Base-by-base conservation (phyloP, 179 eudicot genomes). In the Actinidia chinensis region DNA sequence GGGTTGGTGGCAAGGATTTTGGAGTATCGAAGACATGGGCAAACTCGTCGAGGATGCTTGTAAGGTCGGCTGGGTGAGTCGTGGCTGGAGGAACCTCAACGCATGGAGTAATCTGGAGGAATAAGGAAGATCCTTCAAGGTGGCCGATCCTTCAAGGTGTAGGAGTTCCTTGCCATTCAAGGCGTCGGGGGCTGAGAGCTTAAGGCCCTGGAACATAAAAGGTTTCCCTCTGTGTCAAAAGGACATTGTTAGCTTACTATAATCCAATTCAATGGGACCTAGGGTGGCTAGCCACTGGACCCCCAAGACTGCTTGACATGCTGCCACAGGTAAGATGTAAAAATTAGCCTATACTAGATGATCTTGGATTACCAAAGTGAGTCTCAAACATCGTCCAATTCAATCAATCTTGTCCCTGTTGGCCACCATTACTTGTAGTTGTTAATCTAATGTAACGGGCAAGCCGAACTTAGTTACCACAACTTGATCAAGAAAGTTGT, bases 401-500 rank as follows among this genome's bases (percentile, higher is more conserved):
- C 78, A 75, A 43, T 75, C 58, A 11, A 78, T 63, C 28, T 71
- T 78, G 20, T 71, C 76, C 14, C 58, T 5, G 7, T 78, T 72
- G 6, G 70, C 59, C 7, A 78, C 74, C 67, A 77, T 47, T 8
- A 72, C 58, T 22, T 59, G 76, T 28, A 78, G 47, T 46, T 56
- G 36, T 56, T 70, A 47, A 11, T 46, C 80, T 11, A 11, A 67
- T 22, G 15, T 73, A 2, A 74, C 69, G 44, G 46, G 55, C 20
- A 80, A 50, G 18, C 75, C 70, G 1, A 55, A 67, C 22, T 73
- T 63, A 1, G 58, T 33, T 12, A 80, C 79, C 2, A 75, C 15
- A 0, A 75, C 59, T 51, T 75, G 79, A 47, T 67, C 75, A 2
- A 80, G 58, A 56, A 79, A 79, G 55, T 79, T 79, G 40, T 79